phyloP scores from a whole-genome alignment of 2,329 filamentous ascomycete genomes.

The Verticillium nubilum region DNA sequence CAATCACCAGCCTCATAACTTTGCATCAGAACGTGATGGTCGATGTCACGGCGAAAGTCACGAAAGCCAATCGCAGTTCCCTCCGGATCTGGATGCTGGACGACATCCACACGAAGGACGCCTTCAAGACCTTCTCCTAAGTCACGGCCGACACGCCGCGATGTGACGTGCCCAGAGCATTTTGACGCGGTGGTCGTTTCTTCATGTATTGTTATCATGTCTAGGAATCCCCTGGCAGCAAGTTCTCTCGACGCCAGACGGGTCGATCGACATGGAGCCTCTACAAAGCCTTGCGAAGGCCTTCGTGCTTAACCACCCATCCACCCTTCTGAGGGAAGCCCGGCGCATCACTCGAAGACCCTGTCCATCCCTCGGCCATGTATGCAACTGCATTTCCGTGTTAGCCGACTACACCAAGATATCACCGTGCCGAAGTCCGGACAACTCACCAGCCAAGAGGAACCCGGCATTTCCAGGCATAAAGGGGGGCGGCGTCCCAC shows the following conservation, averaged over 20 bases:
- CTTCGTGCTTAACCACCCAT: constrained; percentile 29
- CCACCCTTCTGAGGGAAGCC: constrained; percentile 28
- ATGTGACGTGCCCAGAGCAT: background rate
- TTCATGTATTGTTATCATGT: no score
- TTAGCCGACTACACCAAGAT: background rate
- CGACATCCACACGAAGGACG: background rate
- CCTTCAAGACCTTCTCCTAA: background rate
- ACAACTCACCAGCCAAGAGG: constrained; percentile 21
- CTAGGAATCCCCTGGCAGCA: no score
- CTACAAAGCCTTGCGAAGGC: constrained; percentile 26
- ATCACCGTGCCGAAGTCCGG: fast-evolving
- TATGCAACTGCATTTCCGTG: constrained; percentile 22
- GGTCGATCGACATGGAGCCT: background rate
- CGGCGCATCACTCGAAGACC: constrained; percentile 18
- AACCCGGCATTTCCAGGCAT: constrained; percentile 32
- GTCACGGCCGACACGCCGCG: background rate
- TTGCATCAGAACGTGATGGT: background rate
- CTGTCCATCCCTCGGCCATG: constrained; percentile 19
- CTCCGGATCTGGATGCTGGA: background rate
- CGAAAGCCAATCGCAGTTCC: background rate
- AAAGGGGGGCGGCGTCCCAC: constrained; percentile 24
- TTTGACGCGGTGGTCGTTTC: no score
- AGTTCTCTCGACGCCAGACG: no score
- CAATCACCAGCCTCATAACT: background rate
- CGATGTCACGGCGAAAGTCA: no score